Evolutionary conservation across 2,329 filamentous ascomycete species (phyloP), one percentile per base, ranked within the genome.

Genomic region (Sarocladiaceae sp.): DNA sequence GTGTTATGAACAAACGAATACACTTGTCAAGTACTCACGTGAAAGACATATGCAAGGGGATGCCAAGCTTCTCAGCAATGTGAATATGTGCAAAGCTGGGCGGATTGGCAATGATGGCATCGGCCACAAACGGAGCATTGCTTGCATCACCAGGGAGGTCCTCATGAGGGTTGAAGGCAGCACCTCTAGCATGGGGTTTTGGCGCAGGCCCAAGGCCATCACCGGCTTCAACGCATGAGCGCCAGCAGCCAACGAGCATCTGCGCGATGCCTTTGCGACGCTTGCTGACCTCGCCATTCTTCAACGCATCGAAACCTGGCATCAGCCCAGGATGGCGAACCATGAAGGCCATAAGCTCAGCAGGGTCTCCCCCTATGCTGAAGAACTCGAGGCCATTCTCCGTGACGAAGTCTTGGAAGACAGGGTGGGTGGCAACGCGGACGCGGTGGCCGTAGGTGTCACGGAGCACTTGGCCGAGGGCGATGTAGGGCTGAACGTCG

Each of bases 271-370:
- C 85, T 50, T 76, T 80, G 23, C 88, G 75, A 23, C 87, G 73
- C 61, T 82, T 84, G 33, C 77, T 82, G 41, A 95, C 78, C 57
- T 93, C 88, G 6, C 88, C 88, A 50, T 76, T 85, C 48, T 80
- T 82, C 40, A 94, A 64, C 1, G 85, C 82, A 40, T 90, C 83
- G 47, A 91, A 78, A 1, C 84, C 84, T 2, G 88, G 88, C 82
- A 94, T 88, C 24, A 95, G 68, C 0, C 88, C 86, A 0, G 88
- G 87, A 53, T 93, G 85, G 62, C 90, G 90, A 35, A 93, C 88
- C 88, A 94, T 94, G 55, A 91, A 94, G 3, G 88, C 86, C 85
- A 88, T 89, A 33, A 88, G 68, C 55, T 85, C 77, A 1, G 80
- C 75, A 1, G 85, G 85, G 57, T 89, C 83, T 3, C 84, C 85